These are phyloP conservation scores for Sclerotinia sclerotiorum DNA, from an alignment of 2,329 filamentous ascomycete genomes.

Conservation along the genomic window DNA sequence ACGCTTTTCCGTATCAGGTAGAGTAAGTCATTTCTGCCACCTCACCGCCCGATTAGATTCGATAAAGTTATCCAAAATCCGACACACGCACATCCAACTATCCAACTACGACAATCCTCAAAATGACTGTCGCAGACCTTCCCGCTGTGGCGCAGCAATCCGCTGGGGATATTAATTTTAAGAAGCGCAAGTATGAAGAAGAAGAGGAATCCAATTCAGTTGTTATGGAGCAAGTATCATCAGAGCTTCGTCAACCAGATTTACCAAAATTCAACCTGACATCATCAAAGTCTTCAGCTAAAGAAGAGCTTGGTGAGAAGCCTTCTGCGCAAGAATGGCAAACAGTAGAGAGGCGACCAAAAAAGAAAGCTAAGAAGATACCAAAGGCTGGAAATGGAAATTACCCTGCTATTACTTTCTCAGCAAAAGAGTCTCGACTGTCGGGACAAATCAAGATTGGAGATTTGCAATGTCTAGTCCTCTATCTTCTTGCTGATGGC, in stretches of 20 bases:
- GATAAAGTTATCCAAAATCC: conserved; percentile 9
- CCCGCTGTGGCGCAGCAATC: conserved; percentile 40
- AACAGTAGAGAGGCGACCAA: conserved; percentile 50
- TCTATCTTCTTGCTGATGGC: conserved; percentile 68
- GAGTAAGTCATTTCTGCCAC: neutral
- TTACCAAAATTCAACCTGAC: conserved; percentile 41
- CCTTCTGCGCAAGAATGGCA: conserved; percentile 49
- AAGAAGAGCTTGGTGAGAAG: conserved; percentile 25
- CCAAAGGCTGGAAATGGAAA: conserved; percentile 55
- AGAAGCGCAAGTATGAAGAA: conserved; percentile 39
- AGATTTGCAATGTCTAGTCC: conserved; percentile 61
- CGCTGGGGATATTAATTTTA: conserved; percentile 27
- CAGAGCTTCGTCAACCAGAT: conserved; percentile 35
- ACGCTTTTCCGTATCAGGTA: neutral
- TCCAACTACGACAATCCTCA: neutral
- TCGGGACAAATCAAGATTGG: conserved; percentile 62
- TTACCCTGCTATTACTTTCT: conserved; percentile 61
- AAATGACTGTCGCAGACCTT: conserved; percentile 19
- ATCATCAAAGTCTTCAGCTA: conserved; percentile 30
- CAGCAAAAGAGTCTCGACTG: conserved; percentile 53
- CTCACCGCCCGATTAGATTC: conserved; percentile 6
- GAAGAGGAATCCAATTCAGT: conserved; percentile 17
- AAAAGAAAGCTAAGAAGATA: conserved; percentile 61
- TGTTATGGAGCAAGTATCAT: conserved; percentile 32
- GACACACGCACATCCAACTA: neutral